phyloP scores from a whole-genome alignment of 1,139 yeast species.

The Protomyces lactucae-debilis region DNA sequence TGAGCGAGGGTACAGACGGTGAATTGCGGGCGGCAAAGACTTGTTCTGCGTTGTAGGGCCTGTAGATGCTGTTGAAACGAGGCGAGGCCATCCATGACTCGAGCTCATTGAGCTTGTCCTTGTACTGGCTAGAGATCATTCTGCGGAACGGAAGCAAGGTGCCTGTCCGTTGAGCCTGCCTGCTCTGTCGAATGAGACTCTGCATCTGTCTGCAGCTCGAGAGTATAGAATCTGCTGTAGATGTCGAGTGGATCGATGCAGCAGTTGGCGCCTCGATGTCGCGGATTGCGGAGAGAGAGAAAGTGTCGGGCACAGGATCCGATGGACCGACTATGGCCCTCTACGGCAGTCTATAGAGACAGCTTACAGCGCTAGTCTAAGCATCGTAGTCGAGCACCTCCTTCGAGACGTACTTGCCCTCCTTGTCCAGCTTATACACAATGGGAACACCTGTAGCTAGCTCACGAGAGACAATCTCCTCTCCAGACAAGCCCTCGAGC shows the following conservation, averaged over 20 bases:
- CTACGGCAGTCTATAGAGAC: no score
- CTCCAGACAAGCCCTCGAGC: constrained; percentile 90
- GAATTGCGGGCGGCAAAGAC: constrained; percentile 55
- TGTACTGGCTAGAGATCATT: constrained; percentile 19
- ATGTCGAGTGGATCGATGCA: no score
- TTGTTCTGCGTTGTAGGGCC: constrained; percentile 53
- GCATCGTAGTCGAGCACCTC: constrained; percentile 27
- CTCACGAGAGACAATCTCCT: constrained; percentile 53
- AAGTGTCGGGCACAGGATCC: no score
- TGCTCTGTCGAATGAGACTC: not conserved
- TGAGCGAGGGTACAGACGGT: constrained; percentile 40
- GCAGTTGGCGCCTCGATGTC: no score
- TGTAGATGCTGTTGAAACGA: constrained; percentile 48
- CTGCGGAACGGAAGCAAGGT: not conserved
- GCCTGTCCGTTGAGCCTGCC: not conserved
- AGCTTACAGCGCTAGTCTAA: not conserved
- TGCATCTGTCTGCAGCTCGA: not conserved
- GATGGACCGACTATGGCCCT: no score
- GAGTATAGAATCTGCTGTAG: no score
- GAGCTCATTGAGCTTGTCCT: constrained; percentile 39
- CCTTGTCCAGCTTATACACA: constrained; percentile 88
- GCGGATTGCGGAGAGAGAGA: no score
- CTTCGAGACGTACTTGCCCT: constrained; percentile 34
- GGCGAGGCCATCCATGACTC: constrained; percentile 52
- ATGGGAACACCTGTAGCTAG: constrained; percentile 95